phyloP scores from a whole-genome alignment of 371 early-diverging fungal genomes.

The Mortierella sp. region DNA sequence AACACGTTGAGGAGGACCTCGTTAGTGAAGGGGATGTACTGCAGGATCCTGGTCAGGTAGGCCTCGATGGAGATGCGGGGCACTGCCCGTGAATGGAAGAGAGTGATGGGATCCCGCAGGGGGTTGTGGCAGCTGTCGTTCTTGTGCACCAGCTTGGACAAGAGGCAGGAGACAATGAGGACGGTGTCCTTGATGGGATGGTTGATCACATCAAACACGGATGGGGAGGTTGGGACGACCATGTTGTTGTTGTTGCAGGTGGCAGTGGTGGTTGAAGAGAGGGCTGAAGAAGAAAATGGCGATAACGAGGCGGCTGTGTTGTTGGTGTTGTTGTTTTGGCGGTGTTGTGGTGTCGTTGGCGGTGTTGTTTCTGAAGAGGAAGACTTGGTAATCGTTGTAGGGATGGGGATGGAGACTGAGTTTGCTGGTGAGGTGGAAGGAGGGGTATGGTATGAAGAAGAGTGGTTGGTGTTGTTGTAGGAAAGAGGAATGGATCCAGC shows the following conservation, averaged over 20 bases:
- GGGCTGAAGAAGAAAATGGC: background rate
- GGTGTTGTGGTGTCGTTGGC: constrained; percentile 31
- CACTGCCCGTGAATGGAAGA: constrained; percentile 88
- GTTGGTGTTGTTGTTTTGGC: constrained; percentile 20
- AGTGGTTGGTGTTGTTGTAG: constrained; percentile 13
- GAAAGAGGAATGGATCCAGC: background rate
- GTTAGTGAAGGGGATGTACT: constrained; percentile 85
- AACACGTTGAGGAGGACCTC: constrained; percentile 82
- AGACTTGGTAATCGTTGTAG: background rate
- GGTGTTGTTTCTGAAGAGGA: constrained; percentile 25
- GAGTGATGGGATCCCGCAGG: constrained; percentile 64
- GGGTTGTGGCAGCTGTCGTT: constrained; percentile 76
- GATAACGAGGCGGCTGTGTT: constrained; percentile 17
- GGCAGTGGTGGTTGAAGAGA: constrained; percentile 5
- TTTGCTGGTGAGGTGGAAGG: constrained; percentile 1
- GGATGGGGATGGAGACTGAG: background rate
- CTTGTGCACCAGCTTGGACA: constrained; percentile 62
- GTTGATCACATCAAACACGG: constrained; percentile 40
- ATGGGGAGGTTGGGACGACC: background rate
- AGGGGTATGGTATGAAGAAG: constrained; percentile 3
- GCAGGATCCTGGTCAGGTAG: constrained; percentile 77
- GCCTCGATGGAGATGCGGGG: constrained; percentile 80
- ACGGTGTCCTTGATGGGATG: constrained; percentile 59
- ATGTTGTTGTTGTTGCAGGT: background rate
- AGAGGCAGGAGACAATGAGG: constrained; percentile 63